Percentiles rank a stretch among this genome's conserved stretches.
These are phyloP conservation scores for Diaporthe aspalathi DNA, from an alignment of 2,329 filamentous ascomycete genomes.

Conservation along the genomic window DNA sequence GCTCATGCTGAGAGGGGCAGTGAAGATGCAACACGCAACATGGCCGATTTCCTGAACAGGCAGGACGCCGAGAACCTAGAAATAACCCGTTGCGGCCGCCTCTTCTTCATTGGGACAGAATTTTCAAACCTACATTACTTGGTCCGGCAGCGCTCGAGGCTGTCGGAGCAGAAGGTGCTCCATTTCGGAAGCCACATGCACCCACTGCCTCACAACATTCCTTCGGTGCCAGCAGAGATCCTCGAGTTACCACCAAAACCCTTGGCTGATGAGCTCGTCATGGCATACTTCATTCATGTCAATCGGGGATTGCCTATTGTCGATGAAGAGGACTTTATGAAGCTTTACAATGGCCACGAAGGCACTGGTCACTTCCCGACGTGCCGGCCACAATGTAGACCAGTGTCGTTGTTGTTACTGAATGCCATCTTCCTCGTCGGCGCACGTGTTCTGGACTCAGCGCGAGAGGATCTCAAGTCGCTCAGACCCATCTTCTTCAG, in stretches of 20 bases:
- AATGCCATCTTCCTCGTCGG: conserved; percentile 6
- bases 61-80: neutral
- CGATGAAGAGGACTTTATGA: conserved; percentile 13
- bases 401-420: neutral
- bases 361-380: neutral
- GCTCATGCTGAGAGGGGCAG: neutral
- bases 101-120: conserved; percentile 6
- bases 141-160: neutral
- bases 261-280: neutral
- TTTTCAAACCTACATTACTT: conserved; percentile 11
- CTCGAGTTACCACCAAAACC: neutral
- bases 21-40: conserved; percentile 1
- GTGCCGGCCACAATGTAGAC: conserved; percentile 6
- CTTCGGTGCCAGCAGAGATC: neutral
- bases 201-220: neutral
- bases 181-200: conserved; percentile 9
- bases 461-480: neutral
- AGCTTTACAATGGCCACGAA: neutral
- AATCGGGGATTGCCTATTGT: neutral
- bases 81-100: conserved; percentile 7
- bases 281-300: neutral
- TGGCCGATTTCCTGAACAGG: conserved; percentile 6
- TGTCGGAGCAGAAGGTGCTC: neutral
- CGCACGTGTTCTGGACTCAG: neutral
- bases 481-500: neutral